These are phyloP conservation scores for Diaporthe sp. DNA, from an alignment of 2,329 filamentous ascomycete species.

Conservation along the genomic window DNA sequence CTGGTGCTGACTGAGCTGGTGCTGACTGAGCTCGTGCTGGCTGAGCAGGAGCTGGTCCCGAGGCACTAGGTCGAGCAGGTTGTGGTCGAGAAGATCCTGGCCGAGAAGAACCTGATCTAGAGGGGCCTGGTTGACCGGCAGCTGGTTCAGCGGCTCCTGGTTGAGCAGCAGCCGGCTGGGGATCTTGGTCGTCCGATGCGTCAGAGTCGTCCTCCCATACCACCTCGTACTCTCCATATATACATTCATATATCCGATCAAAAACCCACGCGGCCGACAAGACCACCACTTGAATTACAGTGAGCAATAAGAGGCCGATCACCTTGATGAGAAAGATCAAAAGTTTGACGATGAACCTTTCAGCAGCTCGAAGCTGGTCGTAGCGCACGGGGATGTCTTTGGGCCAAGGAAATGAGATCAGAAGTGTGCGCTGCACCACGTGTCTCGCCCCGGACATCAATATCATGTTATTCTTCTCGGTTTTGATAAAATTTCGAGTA, in stretches of 20 bases:
- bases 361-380: background rate
- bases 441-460: conserved; percentile 24
- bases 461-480: conserved; percentile 1
- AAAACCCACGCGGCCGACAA: too few species aligned
- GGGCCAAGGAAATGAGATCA: conserved; percentile 4
- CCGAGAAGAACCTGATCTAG: too few species aligned
- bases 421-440: conserved; percentile 21
- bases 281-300: background rate
- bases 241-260: background rate
- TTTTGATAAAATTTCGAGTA: background rate
- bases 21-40: background rate
- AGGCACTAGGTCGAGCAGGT: background rate
- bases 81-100: background rate
- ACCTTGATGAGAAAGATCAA: background rate
- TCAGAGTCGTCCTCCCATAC: background rate
- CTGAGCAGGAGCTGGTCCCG: too few species aligned
- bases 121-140: too few species aligned
- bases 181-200: background rate
- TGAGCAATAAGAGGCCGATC: background rate
- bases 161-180: background rate
- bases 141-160: background rate
- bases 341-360: background rate
- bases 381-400: background rate
- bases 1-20: background rate
- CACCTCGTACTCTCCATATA: background rate